Conservation (phyloP, 306 rosid genomes). For the Datisca glomerata region DNA sequence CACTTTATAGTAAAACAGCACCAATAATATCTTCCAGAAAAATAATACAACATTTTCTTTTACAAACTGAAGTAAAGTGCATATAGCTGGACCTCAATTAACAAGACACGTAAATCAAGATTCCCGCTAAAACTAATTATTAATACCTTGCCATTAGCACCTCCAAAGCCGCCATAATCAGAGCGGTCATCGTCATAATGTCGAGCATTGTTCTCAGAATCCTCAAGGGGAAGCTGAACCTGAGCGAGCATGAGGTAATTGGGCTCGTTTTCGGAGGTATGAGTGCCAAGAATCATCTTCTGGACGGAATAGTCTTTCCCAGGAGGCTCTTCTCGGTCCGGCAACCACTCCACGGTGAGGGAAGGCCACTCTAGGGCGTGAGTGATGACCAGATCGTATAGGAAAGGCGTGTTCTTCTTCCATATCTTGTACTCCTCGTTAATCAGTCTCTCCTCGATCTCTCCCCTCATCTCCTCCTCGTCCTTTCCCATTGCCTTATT, state of each 20-base stretch:
- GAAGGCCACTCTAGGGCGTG: slow-evolving; percentile 99
- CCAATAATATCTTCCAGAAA: too few relatives aligned
- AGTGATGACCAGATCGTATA: slow-evolving; percentile 88
- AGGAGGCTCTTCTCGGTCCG: slow-evolving; percentile 78
- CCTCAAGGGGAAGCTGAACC: slow-evolving; percentile 91
- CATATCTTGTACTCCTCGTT: slow-evolving; percentile 99
- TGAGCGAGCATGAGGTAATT: slow-evolving; percentile 95
- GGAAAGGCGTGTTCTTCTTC: slow-evolving; percentile 95
- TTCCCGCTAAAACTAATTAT: background rate
- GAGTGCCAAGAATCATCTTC: slow-evolving; percentile 88
- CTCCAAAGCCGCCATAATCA: slow-evolving; percentile 76
- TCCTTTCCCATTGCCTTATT: slow-evolving; percentile 62
- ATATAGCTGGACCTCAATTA: too few relatives aligned
- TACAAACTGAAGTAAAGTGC: too few relatives aligned
- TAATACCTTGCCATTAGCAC: slow-evolving; percentile 78
- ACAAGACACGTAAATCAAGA: too few relatives aligned
- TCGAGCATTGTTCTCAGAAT: slow-evolving; percentile 90
- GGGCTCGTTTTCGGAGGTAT: slow-evolving; percentile 93
- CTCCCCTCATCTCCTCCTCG: slow-evolving; percentile 95
- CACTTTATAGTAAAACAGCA: too few relatives aligned
- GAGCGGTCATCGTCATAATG: slow-evolving; percentile 81
- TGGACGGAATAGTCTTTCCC: slow-evolving; percentile 94
- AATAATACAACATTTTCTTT: too few relatives aligned
- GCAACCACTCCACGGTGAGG: slow-evolving; percentile 94
- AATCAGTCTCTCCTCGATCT: slow-evolving; percentile 81